Evolutionary conservation across 177 flowering plant genomes (phyloP), one percentile per base, ranked within the genome.

Genomic region (Vitis hybrid): DNA sequence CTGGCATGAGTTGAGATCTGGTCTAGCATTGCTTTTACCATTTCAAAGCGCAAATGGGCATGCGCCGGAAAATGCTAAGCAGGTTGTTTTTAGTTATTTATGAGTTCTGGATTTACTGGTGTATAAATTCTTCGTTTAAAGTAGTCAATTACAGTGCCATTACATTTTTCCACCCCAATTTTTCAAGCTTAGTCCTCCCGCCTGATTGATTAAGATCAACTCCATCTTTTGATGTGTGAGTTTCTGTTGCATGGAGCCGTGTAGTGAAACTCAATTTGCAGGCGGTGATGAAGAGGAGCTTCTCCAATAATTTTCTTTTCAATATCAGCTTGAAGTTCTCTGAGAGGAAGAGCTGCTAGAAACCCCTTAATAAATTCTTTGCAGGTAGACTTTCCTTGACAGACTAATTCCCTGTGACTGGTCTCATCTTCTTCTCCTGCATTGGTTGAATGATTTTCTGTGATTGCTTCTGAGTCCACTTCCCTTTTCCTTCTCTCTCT

Each of bases 211-310:
- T 18, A 56, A 52, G n/a, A 30, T 68, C 48, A 32, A 11, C 40
- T 19, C 30, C 60, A 2, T 65, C 19, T 13, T 14, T 51, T n/a
- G 50, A 45, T 2, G 26, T 21, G 13, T 48, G 72, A 30, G n/a
- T 23, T 48, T 52, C 60, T 60, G 21, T 23, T 65, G 62, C 51
- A 19, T 12, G 64, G 60, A 26, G 70, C 55, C 4, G 75, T 72
- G 62, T 65, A 70, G 21, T 79, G 82, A 63, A 76, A 79, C 50
- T 79, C 79, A 19, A 79, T 79, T 55, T 79, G 79, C 66, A 79
- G 62, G 10, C 70, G 71, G 2, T 72, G 82, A 70, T 76, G 79
- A 32, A 76, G 69, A 14, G 69, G 51, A n/a, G 56, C 67, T 26
- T 70, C 30, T 23, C 52, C 15, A 6, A 65, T 30, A 10, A 52